Evolutionary conservation across 2,329 filamentous ascomycete species (phyloP).

Genomic region (Cryphonectria nitschkei): DNA sequence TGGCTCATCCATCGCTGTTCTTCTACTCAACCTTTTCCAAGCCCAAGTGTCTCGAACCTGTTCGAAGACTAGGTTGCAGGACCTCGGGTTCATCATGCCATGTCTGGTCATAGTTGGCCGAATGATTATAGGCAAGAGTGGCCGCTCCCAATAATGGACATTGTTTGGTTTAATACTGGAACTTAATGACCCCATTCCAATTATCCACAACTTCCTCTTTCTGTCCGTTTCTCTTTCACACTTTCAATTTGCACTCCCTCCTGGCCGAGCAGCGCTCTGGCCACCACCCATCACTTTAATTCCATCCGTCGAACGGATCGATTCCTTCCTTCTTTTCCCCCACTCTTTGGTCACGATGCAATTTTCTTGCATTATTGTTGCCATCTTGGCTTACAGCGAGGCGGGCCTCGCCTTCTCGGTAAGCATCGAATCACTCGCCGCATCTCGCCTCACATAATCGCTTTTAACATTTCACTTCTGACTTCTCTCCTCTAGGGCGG

Average conservation of each 20-base stretch:
- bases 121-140: neutral
- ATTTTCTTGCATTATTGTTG: conserved; percentile 14
- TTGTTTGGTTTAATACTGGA: neutral
- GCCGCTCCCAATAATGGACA: neutral
- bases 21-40: conserved; percentile 12
- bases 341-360: conserved; percentile 5
- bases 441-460: too few relatives aligned
- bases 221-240: neutral
- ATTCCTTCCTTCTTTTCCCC: neutral
- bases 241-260: neutral
- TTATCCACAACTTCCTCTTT: neutral
- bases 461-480: neutral
- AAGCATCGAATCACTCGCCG: neutral
- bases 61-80: conserved; percentile 17
- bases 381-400: conserved; percentile 24
- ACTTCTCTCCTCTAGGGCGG: conserved; percentile 21
- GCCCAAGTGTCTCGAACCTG: conserved; percentile 16
- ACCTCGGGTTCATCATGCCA: conserved; percentile 20
- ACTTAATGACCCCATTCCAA: too few relatives aligned
- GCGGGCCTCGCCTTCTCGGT: conserved; percentile 26
- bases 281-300: neutral
- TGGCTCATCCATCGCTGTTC: neutral
- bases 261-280: neutral
- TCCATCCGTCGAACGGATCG: conserved; percentile 18
- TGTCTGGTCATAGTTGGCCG: neutral